phyloP scores from a whole-genome alignment of 2,329 filamentous ascomycete species.

The Aspergillus neoniger region DNA sequence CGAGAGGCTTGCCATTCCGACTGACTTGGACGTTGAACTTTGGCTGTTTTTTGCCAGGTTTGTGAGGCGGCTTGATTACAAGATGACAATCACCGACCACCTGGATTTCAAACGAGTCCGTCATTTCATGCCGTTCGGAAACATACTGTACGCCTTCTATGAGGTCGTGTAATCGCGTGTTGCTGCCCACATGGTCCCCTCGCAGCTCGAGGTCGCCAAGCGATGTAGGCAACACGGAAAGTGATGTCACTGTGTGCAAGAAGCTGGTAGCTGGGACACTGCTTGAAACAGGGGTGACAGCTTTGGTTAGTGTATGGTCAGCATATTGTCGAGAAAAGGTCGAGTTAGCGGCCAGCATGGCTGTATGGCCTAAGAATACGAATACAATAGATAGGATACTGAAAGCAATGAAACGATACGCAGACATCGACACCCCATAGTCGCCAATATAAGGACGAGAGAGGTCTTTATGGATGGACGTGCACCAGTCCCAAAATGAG shows the following conservation, averaged over 20 bases:
- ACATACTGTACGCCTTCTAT: conserved; percentile 27
- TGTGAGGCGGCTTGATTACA: conserved; percentile 52
- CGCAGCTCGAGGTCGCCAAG: conserved; percentile 21
- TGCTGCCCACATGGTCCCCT: conserved; percentile 18
- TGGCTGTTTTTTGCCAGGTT: conserved; percentile 46
- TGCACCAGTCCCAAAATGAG: conserved; percentile 21
- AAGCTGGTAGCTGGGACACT: conserved; percentile 24
- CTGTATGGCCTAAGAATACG: conserved; percentile 35
- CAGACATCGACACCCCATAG: conserved; percentile 26
- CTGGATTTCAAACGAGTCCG: conserved; percentile 53
- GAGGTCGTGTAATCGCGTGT: conserved; percentile 29
- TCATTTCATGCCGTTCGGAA: conserved; percentile 28
- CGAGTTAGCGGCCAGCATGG: conserved; percentile 27
- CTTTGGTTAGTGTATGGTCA: conserved; percentile 26
- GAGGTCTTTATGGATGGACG: conserved; percentile 28
- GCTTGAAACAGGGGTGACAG: conserved; percentile 17
- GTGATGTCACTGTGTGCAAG: conserved; percentile 22
- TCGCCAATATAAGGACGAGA: conserved; percentile 25
- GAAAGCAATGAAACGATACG: conserved; percentile 32
- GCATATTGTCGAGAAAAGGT: conserved; percentile 29
- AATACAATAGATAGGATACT: conserved; percentile 31
- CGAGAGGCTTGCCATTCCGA: conserved; percentile 43
- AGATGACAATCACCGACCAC: conserved; percentile 58
- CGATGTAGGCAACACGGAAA: conserved; percentile 26
- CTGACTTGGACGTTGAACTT: conserved; percentile 53